Base-by-base conservation (phyloP, 202 grass and related monocot genomes). In the Zizania palustris region DNA sequence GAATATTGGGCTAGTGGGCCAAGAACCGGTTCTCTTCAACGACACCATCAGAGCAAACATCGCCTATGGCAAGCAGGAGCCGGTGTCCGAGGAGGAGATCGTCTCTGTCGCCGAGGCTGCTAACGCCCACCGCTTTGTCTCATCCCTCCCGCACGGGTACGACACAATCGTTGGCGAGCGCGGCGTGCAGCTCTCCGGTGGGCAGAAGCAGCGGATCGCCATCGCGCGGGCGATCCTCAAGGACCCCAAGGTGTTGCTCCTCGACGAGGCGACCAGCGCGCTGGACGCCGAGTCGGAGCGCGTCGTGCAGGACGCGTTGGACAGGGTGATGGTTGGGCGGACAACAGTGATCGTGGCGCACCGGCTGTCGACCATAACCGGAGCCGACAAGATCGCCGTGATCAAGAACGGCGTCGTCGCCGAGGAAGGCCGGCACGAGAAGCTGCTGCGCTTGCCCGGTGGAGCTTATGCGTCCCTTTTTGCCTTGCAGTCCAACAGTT, bases 1-100 rank as follows among this genome's bases (percentile, higher is more conserved):
- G 43, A 85, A 91, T 49, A 85, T 91, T 46, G 93, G 90, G 16
- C 65, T 97, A n/a, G 90, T 97, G 5, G 83, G 88, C 40, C 93
- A 97, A 83, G 93, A 97, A 35, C 93, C 88, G 0, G 80, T 89
- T 46, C 58, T 97, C 66, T 97, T 97, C 80, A 85, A 86, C 37
- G 93, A 86, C 57, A 93, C 87, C 8, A 89, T 97, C 49, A 79
- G 85, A 21, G 66, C 69, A 60, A 97, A 97, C 77, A 91, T 97
- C 67, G 80, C 83, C 43, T 97, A 97, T 42, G 83, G 93, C 42
- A 91, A 90, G 82, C 71, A 72, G 60, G 81, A 60, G 15, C 9
- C 71, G 21, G 84, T 82, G 18, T 46, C 88, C 1, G 85, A 97
- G 77, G 93, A 93, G 60, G 84, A 97, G 86, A 87, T 97, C 58